Conservation (phyloP, 306 rosid species). For the Myrica gale region DNA sequence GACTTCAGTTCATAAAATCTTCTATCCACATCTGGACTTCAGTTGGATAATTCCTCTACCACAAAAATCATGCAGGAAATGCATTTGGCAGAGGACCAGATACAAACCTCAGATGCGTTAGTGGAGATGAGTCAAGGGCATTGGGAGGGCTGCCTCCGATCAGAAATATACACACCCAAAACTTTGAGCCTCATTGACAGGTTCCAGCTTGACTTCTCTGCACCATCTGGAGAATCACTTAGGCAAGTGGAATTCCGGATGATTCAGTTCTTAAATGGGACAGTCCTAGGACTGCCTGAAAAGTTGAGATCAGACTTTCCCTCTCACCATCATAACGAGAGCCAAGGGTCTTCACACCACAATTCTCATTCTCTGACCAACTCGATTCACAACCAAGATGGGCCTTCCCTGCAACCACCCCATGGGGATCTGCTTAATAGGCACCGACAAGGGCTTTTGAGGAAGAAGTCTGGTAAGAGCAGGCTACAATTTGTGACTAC, state of each 20-base stretch:
- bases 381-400: slow-evolving; percentile 69
- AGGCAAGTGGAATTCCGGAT: slow-evolving; percentile 90
- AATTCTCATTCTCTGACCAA: slow-evolving; percentile 56
- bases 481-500: slow-evolving; percentile 83
- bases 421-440: slow-evolving; percentile 66
- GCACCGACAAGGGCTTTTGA: slow-evolving; percentile 65
- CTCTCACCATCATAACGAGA: slow-evolving; percentile 58
- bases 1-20: slow-evolving; percentile 21
- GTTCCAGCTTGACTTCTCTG: slow-evolving; percentile 84
- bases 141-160: slow-evolving; percentile 93
- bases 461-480: slow-evolving; percentile 93
- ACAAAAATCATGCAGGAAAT: slow-evolving; percentile 53
- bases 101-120: slow-evolving; percentile 74
- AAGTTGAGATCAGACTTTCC: slow-evolving; percentile 60
- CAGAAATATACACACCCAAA: slow-evolving; percentile 84
- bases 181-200: slow-evolving; percentile 62
- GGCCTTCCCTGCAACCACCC: slow-evolving; percentile 49
- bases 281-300: slow-evolving; percentile 68
- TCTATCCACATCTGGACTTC: slow-evolving; percentile 5
- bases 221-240: slow-evolving; percentile 93
- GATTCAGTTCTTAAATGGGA: slow-evolving; percentile 73
- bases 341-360: slow-evolving; percentile 53
- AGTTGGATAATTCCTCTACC: slow-evolving; percentile 21
- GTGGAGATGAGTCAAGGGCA: slow-evolving; percentile 91
- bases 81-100: slow-evolving; percentile 64